Percentiles rank a stretch among this genome's conserved stretches.
Conservation (phyloP, 768 basidiomycete genomes). For the Suillus subluteus region DNA sequence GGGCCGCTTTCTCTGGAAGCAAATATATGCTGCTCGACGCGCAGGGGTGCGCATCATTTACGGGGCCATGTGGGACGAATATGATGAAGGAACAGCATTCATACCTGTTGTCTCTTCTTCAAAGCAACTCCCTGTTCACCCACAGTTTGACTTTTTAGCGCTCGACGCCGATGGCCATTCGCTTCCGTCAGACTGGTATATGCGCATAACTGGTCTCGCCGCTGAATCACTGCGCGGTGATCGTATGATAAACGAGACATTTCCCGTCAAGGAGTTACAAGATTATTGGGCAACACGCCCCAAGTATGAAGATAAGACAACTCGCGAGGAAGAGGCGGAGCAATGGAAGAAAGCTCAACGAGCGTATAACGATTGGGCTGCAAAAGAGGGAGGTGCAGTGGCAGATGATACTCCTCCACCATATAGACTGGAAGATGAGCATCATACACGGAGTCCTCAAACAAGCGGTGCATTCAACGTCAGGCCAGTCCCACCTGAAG, state of each 20-base stretch:
- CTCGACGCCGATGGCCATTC: slow-evolving; percentile 80
- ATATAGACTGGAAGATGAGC: slow-evolving; percentile 60
- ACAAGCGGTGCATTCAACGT: slow-evolving; percentile 5
- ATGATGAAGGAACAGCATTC: slow-evolving; percentile 84
- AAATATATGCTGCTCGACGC: slow-evolving; percentile 68
- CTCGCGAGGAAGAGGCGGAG: slow-evolving; percentile 25
- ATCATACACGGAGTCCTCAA: slow-evolving; percentile 7
- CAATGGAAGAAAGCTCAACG: slow-evolving; percentile 28
- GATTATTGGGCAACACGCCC: slow-evolving; percentile 76
- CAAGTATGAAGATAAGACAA: slow-evolving; percentile 44
- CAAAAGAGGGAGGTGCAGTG: slow-evolving; percentile 26
- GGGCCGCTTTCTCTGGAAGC: slow-evolving; percentile 79
- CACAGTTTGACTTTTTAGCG: slow-evolving; percentile 64
- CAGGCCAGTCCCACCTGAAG: slow-evolving; percentile 11
- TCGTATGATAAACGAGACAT: slow-evolving; percentile 61
- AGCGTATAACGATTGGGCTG: slow-evolving; percentile 50
- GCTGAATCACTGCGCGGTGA: slow-evolving; percentile 69
- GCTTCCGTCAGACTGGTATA: slow-evolving; percentile 84
- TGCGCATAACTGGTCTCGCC: slow-evolving; percentile 76
- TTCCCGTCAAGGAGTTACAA: slow-evolving; percentile 71
- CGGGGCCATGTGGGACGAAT: slow-evolving; percentile 91
- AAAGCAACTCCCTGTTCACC: slow-evolving; percentile 61
- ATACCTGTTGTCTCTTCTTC: slow-evolving; percentile 71
- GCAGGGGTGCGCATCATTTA: slow-evolving; percentile 70
- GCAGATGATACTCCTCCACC: slow-evolving; percentile 65